These are phyloP conservation scores for Verticillium klebahnii DNA, from an alignment of 2,329 filamentous ascomycete genomes.

Conservation along the genomic window DNA sequence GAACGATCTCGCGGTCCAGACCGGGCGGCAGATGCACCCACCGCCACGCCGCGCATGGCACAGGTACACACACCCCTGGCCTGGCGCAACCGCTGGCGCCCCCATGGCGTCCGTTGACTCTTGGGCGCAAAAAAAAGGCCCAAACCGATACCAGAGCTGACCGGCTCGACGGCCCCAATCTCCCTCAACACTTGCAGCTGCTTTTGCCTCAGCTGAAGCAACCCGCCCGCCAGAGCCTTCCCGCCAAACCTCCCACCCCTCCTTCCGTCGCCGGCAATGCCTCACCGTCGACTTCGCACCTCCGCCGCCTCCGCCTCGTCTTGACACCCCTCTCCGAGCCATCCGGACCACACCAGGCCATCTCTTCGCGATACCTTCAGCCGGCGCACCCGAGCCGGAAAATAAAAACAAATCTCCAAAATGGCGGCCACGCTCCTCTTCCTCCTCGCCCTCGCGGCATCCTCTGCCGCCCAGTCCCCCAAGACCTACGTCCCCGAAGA, in stretches of 20 bases:
- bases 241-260: background rate
- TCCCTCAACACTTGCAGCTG: background rate
- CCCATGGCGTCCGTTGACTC: background rate
- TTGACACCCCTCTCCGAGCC: background rate
- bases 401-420: no score
- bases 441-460: conserved; percentile 9
- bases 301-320: background rate
- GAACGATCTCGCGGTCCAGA: background rate
- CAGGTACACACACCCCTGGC: background rate
- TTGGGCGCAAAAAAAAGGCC: background rate
- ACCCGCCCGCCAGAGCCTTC: background rate
- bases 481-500: conserved; percentile 27
- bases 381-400: background rate
- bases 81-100: background rate
- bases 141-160: background rate
- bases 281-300: background rate
- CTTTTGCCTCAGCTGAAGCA: background rate
- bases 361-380: background rate
- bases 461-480: conserved; percentile 13
- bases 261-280: background rate
- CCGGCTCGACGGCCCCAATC: background rate
- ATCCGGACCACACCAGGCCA: background rate
- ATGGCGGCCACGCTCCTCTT: conserved; percentile 4
- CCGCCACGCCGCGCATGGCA: background rate
- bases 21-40: background rate